Evolutionary conservation across 2,329 filamentous ascomycete species (phyloP).

Genomic region (Thielaviopsis cerberus): DNA sequence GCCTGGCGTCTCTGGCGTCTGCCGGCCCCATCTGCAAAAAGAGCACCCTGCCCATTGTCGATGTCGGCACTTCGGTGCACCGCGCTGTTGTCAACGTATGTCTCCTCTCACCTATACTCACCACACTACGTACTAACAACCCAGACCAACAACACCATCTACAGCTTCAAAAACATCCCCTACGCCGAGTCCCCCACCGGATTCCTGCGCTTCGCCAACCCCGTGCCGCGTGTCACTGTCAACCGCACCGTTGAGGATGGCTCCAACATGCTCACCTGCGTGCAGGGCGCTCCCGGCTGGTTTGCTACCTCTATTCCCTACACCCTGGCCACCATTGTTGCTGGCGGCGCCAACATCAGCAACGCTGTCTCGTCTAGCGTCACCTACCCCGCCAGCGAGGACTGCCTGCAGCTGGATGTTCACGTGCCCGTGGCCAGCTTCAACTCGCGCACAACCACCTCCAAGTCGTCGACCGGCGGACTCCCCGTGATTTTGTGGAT

Average conservation of each 20-base stretch:
- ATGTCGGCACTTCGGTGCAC: conserved; percentile 36
- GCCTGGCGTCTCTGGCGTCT: background rate
- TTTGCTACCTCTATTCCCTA: background rate
- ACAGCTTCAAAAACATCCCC: conserved; percentile 22
- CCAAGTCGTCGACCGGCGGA: conserved; percentile 15
- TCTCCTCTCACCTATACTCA: background rate
- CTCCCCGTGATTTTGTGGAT: conserved; percentile 22
- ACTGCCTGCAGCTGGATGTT: conserved; percentile 30
- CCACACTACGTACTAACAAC: background rate
- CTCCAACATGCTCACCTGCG: conserved; percentile 13
- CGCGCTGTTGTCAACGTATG: conserved; percentile 2
- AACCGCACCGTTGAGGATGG: conserved; percentile 18
- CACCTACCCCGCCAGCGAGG: conserved; percentile 20
- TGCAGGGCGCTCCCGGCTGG: conserved; percentile 15
- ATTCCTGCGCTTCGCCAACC: conserved; percentile 21
- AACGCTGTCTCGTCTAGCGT: conserved; percentile 15
- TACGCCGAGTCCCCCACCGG: conserved; percentile 23
- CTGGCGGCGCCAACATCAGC: conserved; percentile 12
- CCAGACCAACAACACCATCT: conserved; percentile 13
- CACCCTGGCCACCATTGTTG: background rate
- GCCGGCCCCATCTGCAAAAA: background rate
- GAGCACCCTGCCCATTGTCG: conserved; percentile 33
- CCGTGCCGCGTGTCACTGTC: conserved; percentile 15
- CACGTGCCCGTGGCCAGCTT: conserved; percentile 24
- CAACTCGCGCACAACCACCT: conserved; percentile 13